A percentile compares a stretch with the other conserved stretches of the same genome.
These are phyloP conservation scores for Setaria viridis DNA, from an alignment of 202 grass and related monocot genomes.

Conservation along the genomic window DNA sequence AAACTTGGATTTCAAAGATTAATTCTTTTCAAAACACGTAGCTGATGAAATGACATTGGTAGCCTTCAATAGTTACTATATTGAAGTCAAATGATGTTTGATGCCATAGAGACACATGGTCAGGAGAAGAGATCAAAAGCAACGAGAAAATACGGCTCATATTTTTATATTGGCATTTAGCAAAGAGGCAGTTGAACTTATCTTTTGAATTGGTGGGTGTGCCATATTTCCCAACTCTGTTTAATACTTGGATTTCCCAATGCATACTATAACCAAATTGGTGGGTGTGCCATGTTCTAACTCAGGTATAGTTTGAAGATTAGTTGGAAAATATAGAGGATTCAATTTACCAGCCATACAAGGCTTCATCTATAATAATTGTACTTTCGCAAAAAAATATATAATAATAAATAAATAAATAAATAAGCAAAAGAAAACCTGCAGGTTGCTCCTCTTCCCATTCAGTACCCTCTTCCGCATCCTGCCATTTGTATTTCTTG, in stretches of 20 bases:
- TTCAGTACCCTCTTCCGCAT: conserved; percentile 67
- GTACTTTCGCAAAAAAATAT: background rate
- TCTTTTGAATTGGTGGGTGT: too few relatives aligned
- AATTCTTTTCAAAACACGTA: background rate
- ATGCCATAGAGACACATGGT: background rate
- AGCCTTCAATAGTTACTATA: background rate
- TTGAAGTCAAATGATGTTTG: background rate
- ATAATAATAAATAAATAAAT: background rate
- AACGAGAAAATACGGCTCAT: background rate
- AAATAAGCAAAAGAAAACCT: conserved; percentile 48
- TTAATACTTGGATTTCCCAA: too few relatives aligned
- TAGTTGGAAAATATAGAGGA: conserved; percentile 1
- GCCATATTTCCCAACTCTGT: too few relatives aligned
- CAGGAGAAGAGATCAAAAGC: background rate
- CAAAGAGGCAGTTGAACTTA: too few relatives aligned
- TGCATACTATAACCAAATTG: background rate
- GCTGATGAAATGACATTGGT: background rate
- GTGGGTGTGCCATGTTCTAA: background rate
- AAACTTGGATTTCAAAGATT: too few relatives aligned
- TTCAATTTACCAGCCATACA: background rate
- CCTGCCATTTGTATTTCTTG: conserved; percentile 76
- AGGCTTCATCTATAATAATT: background rate
- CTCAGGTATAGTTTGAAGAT: background rate
- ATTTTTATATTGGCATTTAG: background rate
- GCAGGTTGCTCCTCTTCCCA: conserved; percentile 75